These are phyloP conservation scores for Favolaschia claudopus DNA, from an alignment of 768 basidiomycete species.

Conservation along the genomic window DNA sequence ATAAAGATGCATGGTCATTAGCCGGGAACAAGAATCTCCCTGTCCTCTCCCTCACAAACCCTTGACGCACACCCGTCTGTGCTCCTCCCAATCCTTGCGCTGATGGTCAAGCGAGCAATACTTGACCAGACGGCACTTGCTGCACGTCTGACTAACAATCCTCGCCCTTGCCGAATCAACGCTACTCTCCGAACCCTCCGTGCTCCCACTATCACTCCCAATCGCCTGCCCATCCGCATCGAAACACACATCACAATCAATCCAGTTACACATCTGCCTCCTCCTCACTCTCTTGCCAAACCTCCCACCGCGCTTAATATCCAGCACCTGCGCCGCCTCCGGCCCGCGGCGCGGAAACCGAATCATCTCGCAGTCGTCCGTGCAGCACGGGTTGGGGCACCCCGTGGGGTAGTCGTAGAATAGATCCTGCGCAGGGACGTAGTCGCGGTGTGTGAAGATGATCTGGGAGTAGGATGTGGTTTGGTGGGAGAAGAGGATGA, in stretches of 20 bases:
- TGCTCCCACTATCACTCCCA: slow-evolving; percentile 40
- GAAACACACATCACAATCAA: slow-evolving; percentile 74
- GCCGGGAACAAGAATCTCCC: not conserved
- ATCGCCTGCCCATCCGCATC: slow-evolving; percentile 45
- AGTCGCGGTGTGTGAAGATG: slow-evolving; percentile 75
- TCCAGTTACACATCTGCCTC: slow-evolving; percentile 84
- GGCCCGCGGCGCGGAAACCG: slow-evolving; percentile 74
- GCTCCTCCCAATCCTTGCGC: slow-evolving; percentile 81
- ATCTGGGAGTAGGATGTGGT: slow-evolving; percentile 85
- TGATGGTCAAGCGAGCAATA: slow-evolving; percentile 82
- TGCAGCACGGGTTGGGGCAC: slow-evolving; percentile 81
- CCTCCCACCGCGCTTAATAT: slow-evolving; percentile 64
- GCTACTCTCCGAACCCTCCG: slow-evolving; percentile 53
- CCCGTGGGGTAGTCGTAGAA: slow-evolving; percentile 83
- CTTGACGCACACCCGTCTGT: slow-evolving; percentile 67
- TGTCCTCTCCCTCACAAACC: slow-evolving; percentile 2
- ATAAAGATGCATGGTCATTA: too few species aligned
- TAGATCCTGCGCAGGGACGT: slow-evolving; percentile 74
- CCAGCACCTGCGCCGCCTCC: slow-evolving; percentile 66
- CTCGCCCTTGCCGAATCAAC: slow-evolving; percentile 41
- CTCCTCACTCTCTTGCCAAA: slow-evolving; percentile 57
- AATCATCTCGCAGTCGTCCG: slow-evolving; percentile 84
- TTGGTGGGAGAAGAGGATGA: slow-evolving; percentile 82
- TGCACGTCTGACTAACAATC: slow-evolving; percentile 66
- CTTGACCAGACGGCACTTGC: slow-evolving; percentile 80